A percentile compares a stretch with the other conserved stretches of the same genome.
These are phyloP conservation scores for Termitomyces sp. DNA, from an alignment of 768 basidiomycete genomes.

Conservation along the genomic window DNA sequence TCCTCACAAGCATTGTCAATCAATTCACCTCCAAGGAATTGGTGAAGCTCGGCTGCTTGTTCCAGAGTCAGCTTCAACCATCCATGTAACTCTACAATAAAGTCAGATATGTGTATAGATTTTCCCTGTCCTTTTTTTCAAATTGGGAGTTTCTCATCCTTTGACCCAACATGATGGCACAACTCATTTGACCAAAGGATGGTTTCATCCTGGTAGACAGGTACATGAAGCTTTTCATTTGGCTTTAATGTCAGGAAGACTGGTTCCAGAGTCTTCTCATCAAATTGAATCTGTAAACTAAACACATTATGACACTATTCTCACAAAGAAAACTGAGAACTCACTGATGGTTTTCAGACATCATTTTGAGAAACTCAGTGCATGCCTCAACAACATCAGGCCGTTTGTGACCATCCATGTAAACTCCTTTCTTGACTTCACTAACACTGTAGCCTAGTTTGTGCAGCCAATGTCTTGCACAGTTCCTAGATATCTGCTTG, in stretches of 20 bases:
- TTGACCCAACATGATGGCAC: neutral
- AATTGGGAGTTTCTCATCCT: constrained; percentile 3
- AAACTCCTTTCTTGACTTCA: constrained; percentile 17
- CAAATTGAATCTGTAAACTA: neutral
- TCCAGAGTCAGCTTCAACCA: neutral
- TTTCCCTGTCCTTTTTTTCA: constrained; percentile 6
- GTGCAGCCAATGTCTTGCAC: constrained; percentile 3
- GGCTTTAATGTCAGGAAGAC: neutral
- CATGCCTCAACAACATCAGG: constrained; percentile 23
- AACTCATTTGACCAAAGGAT: neutral
- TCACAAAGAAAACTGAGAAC: too few relatives aligned
- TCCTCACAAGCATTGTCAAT: constrained; percentile 13
- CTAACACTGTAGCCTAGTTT: constrained; percentile 4
- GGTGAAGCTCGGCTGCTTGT: neutral
- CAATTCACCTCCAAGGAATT: neutral
- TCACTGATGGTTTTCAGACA: constrained; percentile 5
- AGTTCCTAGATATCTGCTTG: neutral
- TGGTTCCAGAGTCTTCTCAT: neutral
- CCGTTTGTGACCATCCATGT: constrained; percentile 23
- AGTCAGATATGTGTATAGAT: neutral
- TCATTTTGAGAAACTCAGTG: constrained; percentile 6
- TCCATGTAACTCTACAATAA: neutral
- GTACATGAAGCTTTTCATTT: neutral
- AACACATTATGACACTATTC: too few relatives aligned
- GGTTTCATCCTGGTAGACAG: neutral